Evolutionary conservation across 148 eudicot genomes (phyloP).

Genomic region (Cornus kousa): DNA sequence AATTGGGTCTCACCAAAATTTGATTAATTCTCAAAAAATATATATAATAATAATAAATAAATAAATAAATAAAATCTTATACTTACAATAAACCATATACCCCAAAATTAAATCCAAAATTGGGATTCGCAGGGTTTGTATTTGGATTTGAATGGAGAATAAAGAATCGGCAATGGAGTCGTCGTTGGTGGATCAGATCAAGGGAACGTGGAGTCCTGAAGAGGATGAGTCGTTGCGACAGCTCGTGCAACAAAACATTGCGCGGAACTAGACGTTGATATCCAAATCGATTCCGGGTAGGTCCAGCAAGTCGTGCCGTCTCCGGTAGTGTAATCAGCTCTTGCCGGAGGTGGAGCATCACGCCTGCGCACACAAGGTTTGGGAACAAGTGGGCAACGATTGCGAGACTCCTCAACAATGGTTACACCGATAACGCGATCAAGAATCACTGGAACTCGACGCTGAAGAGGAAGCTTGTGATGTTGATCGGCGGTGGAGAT

Average conservation of each 20-base stretch:
- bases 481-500: too few species aligned
- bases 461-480: too few species aligned
- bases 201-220: constrained; percentile 74
- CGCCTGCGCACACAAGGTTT: constrained; percentile 42
- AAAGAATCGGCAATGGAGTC: not conserved
- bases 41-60: too few species aligned
- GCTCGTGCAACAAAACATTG: constrained; percentile 45
- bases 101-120: too few species aligned
- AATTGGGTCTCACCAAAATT: too few species aligned
- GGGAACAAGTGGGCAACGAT: constrained; percentile 65
- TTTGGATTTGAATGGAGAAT: constrained; percentile 18
- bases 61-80: too few species aligned
- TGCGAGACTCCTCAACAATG: too few species aligned
- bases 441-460: too few species aligned
- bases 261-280: constrained; percentile 63
- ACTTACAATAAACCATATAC: too few species aligned
- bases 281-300: constrained; percentile 52
- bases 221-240: constrained; percentile 44
- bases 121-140: constrained; percentile 8
- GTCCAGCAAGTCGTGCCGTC: constrained; percentile 62
- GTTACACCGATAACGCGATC: too few species aligned
- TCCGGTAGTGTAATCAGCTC: constrained; percentile 77
- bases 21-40: too few species aligned
- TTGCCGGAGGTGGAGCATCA: constrained; percentile 69
- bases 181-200: constrained; percentile 36